Conservation (phyloP, 164 flowering plant species). For the Magnolia kwangsiensis region DNA sequence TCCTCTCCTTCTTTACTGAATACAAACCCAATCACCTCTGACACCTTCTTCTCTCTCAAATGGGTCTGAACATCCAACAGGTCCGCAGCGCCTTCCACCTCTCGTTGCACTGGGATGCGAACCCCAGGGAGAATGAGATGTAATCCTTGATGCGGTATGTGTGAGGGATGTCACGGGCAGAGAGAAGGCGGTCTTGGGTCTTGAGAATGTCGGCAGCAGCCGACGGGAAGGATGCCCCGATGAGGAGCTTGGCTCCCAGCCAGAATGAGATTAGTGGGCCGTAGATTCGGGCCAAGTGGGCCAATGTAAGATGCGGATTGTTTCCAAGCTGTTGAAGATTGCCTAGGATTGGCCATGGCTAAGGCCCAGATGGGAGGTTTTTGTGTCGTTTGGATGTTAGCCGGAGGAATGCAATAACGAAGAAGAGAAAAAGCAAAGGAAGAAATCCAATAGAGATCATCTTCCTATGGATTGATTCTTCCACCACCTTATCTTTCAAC, state of each 20-base stretch:
- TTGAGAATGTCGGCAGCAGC: slow-evolving; percentile 32
- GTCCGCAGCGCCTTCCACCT: slow-evolving; percentile 27
- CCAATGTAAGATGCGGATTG: slow-evolving; percentile 11
- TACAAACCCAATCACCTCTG: slow-evolving; percentile 17
- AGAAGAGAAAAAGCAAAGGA: background rate
- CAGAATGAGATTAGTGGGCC: slow-evolving; percentile 32
- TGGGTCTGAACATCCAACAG: slow-evolving; percentile 14
- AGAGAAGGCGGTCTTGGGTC: slow-evolving; percentile 27
- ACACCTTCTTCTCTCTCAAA: slow-evolving; percentile 24
- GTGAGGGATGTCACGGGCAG: slow-evolving; percentile 2
- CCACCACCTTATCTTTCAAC: background rate
- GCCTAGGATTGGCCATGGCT: slow-evolving; percentile 14
- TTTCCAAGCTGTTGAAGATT: slow-evolving; percentile 17
- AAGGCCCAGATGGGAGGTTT: slow-evolving; percentile 15
- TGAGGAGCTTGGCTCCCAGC: slow-evolving; percentile 27
- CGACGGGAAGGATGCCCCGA: slow-evolving; percentile 28
- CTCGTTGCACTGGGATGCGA: slow-evolving; percentile 15
- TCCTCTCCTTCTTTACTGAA: slow-evolving; percentile 17
- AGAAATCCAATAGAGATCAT: background rate
- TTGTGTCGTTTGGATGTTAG: background rate
- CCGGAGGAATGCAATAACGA: background rate
- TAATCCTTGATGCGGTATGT: background rate
- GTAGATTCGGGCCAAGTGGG: slow-evolving; percentile 18
- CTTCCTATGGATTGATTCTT: background rate
- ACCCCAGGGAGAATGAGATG: slow-evolving; percentile 1